Base-by-base conservation (phyloP, 163 green algal genomes). In the Volvox carteri region DNA sequence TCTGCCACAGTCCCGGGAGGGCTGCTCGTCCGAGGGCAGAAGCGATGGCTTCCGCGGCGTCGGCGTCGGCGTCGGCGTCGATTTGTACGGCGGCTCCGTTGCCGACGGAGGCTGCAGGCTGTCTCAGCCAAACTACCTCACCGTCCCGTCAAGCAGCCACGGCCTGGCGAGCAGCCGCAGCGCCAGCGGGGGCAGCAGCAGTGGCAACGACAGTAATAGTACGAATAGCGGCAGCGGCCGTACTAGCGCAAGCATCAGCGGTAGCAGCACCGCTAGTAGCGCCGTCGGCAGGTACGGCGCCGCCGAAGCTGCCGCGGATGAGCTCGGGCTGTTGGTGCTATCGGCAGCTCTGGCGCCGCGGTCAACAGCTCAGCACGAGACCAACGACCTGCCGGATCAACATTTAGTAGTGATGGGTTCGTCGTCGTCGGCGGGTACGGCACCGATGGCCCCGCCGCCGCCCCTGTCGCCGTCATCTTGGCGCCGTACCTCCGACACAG, bases 351-450 rank as follows among this genome's bases (percentile, higher is more conserved):
- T 48, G 1, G 58, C 83, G 35, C 83, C 83, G 3, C 83, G 83
- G 0, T 16, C 35, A 16, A 88, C 83, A n/a, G 50, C 5, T 16
- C 83, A 88, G 35, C 67, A 88, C 28, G 83, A 81, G 67, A 83
- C 83, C 25, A 74, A 88, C 35, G 83, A 88, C 50, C 18, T 88
- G 14, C 83, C 83, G 1, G 83, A 88, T 52, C 83, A 88, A 37
- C 83, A 88, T 35, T 68, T 46, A 9, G 48, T 18, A 9, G 48
- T 18, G 5, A 44, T 79, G 6, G 39, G 39, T 11, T 50, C 0
- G 62, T 21, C 30, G 41, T 4, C 41, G 41, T 2, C 70, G 21
- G 39, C 41, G 37, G 21, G 1, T 2, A 39, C 14, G 19, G 70
- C 41, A 21, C 14, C 70, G 37, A 9, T 39, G 70, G 2, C 4